These are phyloP conservation scores for Helminthosporium solani DNA, from an alignment of 2,329 filamentous ascomycete species.

Conservation along the genomic window DNA sequence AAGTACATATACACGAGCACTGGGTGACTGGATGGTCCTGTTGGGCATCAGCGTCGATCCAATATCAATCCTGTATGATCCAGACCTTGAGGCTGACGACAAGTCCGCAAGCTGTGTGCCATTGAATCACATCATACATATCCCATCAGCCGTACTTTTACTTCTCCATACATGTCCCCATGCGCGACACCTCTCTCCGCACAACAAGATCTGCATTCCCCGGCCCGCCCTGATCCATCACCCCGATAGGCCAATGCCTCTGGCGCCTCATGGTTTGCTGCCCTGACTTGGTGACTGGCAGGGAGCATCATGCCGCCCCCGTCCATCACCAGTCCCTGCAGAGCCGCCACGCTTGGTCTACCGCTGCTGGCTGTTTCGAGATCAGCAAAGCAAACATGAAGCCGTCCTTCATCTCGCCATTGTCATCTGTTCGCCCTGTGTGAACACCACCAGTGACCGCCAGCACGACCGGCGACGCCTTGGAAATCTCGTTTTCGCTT, in stretches of 20 bases:
- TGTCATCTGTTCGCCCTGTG: conserved; percentile 14
- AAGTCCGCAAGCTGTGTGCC: too few species aligned
- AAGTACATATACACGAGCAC: too few species aligned
- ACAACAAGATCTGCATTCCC: conserved; percentile 32
- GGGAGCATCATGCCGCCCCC: conserved; percentile 15
- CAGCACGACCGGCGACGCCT: not conserved
- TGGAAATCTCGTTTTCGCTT: not conserved
- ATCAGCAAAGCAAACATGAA: conserved; percentile 24
- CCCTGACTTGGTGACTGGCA: conserved; percentile 22
- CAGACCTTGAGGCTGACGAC: too few species aligned
- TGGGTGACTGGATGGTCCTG: not conserved
- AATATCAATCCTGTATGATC: conserved; percentile 4
- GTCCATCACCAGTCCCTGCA: conserved; percentile 33
- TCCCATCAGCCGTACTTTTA: conserved; percentile 5
- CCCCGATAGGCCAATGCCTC: conserved; percentile 39
- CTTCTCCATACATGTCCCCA: conserved; percentile 16
- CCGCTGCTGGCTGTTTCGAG: conserved; percentile 20
- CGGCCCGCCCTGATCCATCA: conserved; percentile 25
- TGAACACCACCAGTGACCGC: conserved; percentile 7
- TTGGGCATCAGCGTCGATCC: conserved; percentile 6
- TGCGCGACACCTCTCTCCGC: conserved; percentile 30
- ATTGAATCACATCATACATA: too few species aligned
- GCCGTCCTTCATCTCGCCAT: conserved; percentile 27
- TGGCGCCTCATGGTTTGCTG: conserved; percentile 26
- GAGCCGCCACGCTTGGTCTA: conserved; percentile 25